Evolutionary conservation across 1,284 basidiomycete genomes (phyloP).

Genomic region (Boletus mariae): DNA sequence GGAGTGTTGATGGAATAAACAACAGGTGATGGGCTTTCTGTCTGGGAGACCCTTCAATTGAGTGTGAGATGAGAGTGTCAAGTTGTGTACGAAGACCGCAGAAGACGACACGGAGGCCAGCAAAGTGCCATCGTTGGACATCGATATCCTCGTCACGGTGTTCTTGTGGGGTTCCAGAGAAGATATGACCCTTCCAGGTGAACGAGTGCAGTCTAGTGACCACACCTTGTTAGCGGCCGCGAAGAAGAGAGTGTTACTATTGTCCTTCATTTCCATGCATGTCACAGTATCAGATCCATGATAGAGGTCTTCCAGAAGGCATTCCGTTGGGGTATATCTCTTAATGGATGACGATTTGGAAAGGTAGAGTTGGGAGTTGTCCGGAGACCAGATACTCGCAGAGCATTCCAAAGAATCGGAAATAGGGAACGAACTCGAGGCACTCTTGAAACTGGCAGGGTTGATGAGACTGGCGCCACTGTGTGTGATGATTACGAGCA

Average conservation of each 20-base stretch:
- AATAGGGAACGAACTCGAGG: slow-evolving; percentile 38
- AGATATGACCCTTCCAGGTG: slow-evolving; percentile 45
- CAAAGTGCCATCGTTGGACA: slow-evolving; percentile 56
- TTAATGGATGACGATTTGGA: slow-evolving; percentile 44
- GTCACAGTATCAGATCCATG: slow-evolving; percentile 33
- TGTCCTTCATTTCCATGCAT: slow-evolving; percentile 46
- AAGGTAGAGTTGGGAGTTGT: slow-evolving; percentile 53
- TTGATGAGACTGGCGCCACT: slow-evolving; percentile 47
- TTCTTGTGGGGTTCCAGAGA: slow-evolving; percentile 62
- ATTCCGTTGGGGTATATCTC: slow-evolving; percentile 48
- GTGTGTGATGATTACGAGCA: slow-evolving; percentile 48
- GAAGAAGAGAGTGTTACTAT: slow-evolving; percentile 43
- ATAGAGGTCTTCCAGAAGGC: slow-evolving; percentile 42
- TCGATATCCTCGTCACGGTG: slow-evolving; percentile 47
- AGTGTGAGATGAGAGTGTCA: slow-evolving; percentile 45
- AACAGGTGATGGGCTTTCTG: slow-evolving; percentile 39
- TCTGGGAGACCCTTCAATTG: slow-evolving; percentile 50
- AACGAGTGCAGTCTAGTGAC: slow-evolving; percentile 54
- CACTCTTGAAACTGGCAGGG: slow-evolving; percentile 42
- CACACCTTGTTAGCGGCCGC: slow-evolving; percentile 51
- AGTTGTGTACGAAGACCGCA: slow-evolving; percentile 56
- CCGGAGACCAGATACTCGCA: slow-evolving; percentile 50
- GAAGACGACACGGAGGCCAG: slow-evolving; percentile 53
- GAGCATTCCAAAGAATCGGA: slow-evolving; percentile 41
- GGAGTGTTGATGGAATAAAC: slow-evolving; percentile 57